Conservation (phyloP, 78 protist species). For the Guillardia theta region DNA sequence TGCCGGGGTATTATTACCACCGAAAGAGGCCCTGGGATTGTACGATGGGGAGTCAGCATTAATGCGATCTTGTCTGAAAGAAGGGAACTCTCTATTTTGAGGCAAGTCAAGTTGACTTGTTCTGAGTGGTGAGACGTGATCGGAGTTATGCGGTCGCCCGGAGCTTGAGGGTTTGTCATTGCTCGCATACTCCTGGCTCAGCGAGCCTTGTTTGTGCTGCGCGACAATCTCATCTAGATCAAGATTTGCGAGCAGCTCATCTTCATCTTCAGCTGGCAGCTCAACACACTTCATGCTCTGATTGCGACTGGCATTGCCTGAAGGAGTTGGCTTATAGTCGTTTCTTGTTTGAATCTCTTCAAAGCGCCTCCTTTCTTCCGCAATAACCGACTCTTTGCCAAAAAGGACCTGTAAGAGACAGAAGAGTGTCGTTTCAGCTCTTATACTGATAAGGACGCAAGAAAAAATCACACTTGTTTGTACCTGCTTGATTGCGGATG, state of each 20-base stretch:
- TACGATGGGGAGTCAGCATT: not conserved
- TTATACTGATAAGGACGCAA: not conserved
- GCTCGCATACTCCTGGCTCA: not conserved
- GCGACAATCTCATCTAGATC: not conserved
- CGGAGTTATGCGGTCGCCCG: not conserved
- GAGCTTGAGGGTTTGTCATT: not conserved
- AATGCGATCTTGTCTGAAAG: not conserved
- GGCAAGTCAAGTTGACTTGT: too few relatives aligned
- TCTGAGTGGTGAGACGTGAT: too few relatives aligned
- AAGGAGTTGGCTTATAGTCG: not conserved
- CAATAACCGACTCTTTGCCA: not conserved
- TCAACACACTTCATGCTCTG: not conserved
- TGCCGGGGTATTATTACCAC: not conserved
- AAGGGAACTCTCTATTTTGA: too few relatives aligned
- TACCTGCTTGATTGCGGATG: not conserved
- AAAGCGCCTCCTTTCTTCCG: not conserved
- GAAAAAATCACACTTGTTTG: not conserved
- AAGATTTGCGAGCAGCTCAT: not conserved
- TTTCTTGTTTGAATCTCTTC: not conserved
- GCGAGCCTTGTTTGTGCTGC: not conserved
- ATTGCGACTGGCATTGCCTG: not conserved
- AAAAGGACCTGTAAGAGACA: not conserved
- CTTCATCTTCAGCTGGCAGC: not conserved
- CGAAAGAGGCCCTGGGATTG: not conserved
- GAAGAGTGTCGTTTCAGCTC: not conserved